These are phyloP conservation scores for Talaromyces piceae DNA, from an alignment of 2,329 filamentous ascomycete genomes.

Conservation along the genomic window DNA sequence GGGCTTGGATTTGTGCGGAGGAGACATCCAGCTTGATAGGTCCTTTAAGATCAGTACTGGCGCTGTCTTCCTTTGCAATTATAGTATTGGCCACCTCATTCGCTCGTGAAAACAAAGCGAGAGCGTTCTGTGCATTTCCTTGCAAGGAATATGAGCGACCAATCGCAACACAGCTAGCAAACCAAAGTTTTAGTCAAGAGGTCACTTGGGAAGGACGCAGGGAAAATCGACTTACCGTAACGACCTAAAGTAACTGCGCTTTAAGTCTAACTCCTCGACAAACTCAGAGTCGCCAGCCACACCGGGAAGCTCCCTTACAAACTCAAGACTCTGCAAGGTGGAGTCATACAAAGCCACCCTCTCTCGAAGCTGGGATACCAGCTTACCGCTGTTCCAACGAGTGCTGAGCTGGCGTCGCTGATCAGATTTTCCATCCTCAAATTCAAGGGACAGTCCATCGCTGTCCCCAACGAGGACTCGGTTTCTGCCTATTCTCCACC, in stretches of 20 bases:
- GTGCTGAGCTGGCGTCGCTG: constrained; percentile 33
- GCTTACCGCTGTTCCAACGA: constrained; percentile 64
- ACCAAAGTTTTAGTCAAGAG: background rate
- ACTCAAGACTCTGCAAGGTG: constrained; percentile 81
- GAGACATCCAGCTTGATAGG: constrained; percentile 65
- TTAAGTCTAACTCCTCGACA: constrained; percentile 68
- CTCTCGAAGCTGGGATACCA: constrained; percentile 74
- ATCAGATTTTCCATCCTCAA: constrained; percentile 36
- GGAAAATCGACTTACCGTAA: constrained; percentile 58
- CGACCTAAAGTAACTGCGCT: constrained; percentile 75
- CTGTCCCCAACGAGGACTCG: constrained; percentile 75
- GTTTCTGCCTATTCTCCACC: constrained; percentile 91
- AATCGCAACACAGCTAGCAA: constrained; percentile 65
- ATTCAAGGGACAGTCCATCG: constrained; percentile 60
- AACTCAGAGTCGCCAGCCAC: constrained; percentile 77
- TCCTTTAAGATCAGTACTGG: constrained; percentile 30
- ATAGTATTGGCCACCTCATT: constrained; percentile 53
- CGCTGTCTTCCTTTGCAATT: constrained; percentile 39
- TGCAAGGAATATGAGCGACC: constrained; percentile 75
- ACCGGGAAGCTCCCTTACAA: constrained; percentile 81
- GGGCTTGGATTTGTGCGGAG: constrained; percentile 48
- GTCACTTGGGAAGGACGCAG: background rate
- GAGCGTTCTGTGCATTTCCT: constrained; percentile 64
- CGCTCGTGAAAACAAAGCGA: constrained; percentile 76
- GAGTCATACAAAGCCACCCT: constrained; percentile 85